Conservation (phyloP, 345 rosid species). For the Ailanthus altissimus region DNA sequence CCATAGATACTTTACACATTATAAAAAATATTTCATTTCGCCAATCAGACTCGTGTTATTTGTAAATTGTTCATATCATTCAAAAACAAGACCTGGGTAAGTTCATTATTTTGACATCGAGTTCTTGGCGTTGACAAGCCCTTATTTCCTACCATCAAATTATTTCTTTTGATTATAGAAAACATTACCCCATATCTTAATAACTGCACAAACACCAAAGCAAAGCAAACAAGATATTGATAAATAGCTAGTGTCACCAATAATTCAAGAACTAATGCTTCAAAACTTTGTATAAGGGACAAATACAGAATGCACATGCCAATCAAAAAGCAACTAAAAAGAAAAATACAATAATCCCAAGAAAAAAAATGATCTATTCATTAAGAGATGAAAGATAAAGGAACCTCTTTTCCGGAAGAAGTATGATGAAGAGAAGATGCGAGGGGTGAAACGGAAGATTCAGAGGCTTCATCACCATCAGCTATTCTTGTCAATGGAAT, state of each 20-base stretch:
- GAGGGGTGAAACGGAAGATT: conserved; percentile 36
- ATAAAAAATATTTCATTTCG: background rate
- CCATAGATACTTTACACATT: background rate
- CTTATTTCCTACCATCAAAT: background rate
- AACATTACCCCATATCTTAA: no score
- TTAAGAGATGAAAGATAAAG: background rate
- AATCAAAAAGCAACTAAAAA: no score
- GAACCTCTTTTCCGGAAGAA: conserved; percentile 58
- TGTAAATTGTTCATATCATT: background rate
- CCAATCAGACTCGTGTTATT: background rate
- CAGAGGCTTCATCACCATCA: conserved; percentile 24
- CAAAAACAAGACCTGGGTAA: background rate
- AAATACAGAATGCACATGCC: no score
- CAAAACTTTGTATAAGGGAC: no score
- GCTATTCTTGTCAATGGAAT: conserved; percentile 42
- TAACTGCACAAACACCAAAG: no score
- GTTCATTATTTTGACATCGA: background rate
- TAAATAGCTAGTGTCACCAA: no score
- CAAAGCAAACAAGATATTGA: no score
- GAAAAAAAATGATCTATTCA: background rate
- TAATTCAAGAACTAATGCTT: no score
- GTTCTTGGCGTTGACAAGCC: background rate
- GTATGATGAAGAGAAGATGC: conserved; percentile 45
- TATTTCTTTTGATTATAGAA: no score
- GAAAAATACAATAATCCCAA: no score